Percentiles rank a stretch among this genome's conserved stretches.
Conservation (phyloP, 176 grass and related monocot genomes). For the Secale cereale region DNA sequence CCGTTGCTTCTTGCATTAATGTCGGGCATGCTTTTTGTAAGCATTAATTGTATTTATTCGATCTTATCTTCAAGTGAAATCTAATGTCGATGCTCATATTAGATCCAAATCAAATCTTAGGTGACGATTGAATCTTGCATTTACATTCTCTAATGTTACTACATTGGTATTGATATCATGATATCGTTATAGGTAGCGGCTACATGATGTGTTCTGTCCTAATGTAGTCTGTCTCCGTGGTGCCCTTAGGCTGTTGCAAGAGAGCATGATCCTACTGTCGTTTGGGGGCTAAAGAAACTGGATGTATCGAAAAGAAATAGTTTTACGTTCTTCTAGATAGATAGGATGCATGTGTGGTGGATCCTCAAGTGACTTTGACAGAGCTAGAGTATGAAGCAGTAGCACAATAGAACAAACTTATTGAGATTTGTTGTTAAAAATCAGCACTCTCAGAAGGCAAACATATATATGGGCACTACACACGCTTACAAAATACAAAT, state of each 20-base stretch:
- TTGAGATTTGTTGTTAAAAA: not conserved
- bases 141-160: not conserved
- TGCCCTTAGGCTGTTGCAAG: too few species aligned
- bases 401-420: not conserved
- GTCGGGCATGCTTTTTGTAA: not conserved
- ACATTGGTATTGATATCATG: not conserved
- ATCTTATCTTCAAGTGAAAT: not conserved
- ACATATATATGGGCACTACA: not conserved
- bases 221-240: not conserved
- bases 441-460: not conserved
- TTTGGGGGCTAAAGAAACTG: not conserved
- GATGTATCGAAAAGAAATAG: not conserved
- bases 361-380: not conserved
- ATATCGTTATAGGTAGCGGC: not conserved
- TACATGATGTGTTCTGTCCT: not conserved
- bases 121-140: not conserved
- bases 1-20: not conserved
- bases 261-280: not conserved
- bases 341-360: not conserved
- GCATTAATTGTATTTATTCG: not conserved
- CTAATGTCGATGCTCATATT: too few species aligned
- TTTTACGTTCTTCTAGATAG: not conserved
- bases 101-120: not conserved
- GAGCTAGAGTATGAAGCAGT: not conserved
- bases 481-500: not conserved